Evolutionary conservation across 805 yeast species (phyloP).

Genomic region (Vanderwaltozyma verrucispora): DNA sequence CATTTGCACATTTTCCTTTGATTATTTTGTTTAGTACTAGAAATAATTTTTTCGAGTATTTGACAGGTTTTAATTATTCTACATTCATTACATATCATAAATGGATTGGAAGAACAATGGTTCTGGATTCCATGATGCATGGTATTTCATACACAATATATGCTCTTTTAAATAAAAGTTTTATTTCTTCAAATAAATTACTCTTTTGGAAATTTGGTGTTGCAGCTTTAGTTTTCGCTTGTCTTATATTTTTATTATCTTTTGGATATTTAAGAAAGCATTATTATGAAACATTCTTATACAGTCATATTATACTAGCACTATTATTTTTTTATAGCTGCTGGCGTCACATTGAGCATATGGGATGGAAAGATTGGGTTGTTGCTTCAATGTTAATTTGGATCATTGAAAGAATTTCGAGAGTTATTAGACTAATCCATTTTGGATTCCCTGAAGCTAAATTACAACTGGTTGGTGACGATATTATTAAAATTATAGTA

Average conservation of each 20-base stretch:
- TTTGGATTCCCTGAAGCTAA: constrained; percentile 15
- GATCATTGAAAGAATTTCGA: constrained; percentile 32
- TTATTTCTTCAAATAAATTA: constrained; percentile 5
- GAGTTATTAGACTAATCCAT: constrained; percentile 27
- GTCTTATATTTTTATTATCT: constrained; percentile 25
- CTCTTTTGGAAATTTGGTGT: constrained; percentile 36
- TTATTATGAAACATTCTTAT: constrained; percentile 38
- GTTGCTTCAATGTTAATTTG: constrained; percentile 32
- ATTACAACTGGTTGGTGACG: constrained; percentile 11
- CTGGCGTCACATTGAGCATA: constrained; percentile 37
- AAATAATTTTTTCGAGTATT: constrained; percentile 50
- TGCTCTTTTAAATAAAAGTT: constrained; percentile 18
- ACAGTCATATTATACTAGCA: constrained; percentile 34
- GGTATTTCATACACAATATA: constrained; percentile 31
- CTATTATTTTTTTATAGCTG: constrained; percentile 34
- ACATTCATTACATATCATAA: constrained; percentile 60
- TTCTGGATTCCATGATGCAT: constrained; percentile 32
- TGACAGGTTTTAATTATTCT: constrained; percentile 55
- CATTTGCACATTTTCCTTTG: constrained; percentile 41
- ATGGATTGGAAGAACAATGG: constrained; percentile 37
- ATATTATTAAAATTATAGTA: constrained; percentile 12
- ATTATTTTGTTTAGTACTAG: constrained; percentile 59
- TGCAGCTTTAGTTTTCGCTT: constrained; percentile 24
- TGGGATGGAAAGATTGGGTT: constrained; percentile 36
- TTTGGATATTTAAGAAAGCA: constrained; percentile 26